A percentile compares a stretch with the other conserved stretches of the same genome.
Conservation (phyloP, 163 green algal genomes). For the Trebouxiophyceae sp. region DNA sequence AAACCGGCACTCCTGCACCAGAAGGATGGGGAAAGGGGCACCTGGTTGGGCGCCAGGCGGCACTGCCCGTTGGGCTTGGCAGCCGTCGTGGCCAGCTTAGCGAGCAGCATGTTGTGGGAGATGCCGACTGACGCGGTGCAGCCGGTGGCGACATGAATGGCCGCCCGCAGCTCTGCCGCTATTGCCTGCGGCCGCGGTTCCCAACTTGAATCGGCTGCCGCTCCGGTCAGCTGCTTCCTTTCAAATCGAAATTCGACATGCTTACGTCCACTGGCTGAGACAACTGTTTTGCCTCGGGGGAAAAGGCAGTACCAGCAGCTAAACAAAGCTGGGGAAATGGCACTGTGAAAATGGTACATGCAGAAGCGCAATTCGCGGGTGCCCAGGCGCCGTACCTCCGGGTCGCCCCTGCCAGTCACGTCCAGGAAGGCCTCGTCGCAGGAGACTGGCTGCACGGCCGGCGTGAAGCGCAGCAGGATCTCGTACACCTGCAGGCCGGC, state of each 20-base stretch:
- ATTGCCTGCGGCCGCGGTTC: no score
- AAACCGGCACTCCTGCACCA: no score
- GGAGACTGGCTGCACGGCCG: slow-evolving; percentile 74
- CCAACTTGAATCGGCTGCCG: no score
- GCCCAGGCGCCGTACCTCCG: background rate
- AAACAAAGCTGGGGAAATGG: background rate
- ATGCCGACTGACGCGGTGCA: slow-evolving; percentile 82
- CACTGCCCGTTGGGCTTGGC: slow-evolving; percentile 90
- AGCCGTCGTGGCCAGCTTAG: slow-evolving; percentile 72
- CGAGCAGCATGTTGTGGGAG: slow-evolving; percentile 79
- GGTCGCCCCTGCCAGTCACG: slow-evolving; percentile 51
- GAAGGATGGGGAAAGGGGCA: no score
- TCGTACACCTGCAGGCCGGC: slow-evolving; percentile 72
- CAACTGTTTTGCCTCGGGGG: no score
- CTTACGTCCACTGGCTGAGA: no score
- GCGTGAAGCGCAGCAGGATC: slow-evolving; percentile 60
- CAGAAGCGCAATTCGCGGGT: background rate
- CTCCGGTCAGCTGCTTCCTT: no score
- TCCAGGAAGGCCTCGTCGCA: slow-evolving; percentile 95
- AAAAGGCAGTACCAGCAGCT: no score
- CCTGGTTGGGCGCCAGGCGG: slow-evolving; percentile 16
- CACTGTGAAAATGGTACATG: background rate
- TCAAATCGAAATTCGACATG: no score
- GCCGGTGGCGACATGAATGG: no score
- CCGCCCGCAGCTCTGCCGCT: no score